A percentile compares a stretch with the other conserved stretches of the same genome.
phyloP scores from a whole-genome alignment of 2,329 filamentous ascomycete species.

The Pestalotiopsis sp. region DNA sequence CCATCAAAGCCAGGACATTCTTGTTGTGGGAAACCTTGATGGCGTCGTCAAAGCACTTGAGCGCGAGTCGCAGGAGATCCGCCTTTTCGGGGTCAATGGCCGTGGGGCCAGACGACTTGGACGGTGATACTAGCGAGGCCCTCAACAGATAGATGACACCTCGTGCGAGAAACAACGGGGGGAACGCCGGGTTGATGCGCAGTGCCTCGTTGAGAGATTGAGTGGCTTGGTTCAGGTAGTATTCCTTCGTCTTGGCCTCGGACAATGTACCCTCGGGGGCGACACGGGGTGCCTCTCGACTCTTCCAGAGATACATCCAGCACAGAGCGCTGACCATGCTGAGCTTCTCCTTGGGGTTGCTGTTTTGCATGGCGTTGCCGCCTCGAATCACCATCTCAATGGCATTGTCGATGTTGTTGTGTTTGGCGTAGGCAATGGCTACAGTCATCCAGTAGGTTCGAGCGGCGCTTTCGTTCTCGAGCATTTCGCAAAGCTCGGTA shows the following conservation, averaged over 20 bases:
- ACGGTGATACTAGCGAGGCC: slow-evolving; percentile 79
- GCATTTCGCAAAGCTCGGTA: slow-evolving; percentile 89
- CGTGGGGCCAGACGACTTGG: slow-evolving; percentile 65
- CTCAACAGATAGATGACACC: slow-evolving; percentile 87
- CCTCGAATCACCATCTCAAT: slow-evolving; percentile 76
- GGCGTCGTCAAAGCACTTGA: slow-evolving; percentile 95
- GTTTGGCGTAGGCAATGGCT: slow-evolving; percentile 93
- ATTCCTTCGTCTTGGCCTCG: slow-evolving; percentile 88
- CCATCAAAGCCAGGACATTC: slow-evolving; percentile 91
- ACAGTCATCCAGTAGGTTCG: slow-evolving; percentile 99
- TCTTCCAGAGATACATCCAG: slow-evolving; percentile 91
- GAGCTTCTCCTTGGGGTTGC: slow-evolving; percentile 79
- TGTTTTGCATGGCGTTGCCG: slow-evolving; percentile 69
- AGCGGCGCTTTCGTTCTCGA: slow-evolving; percentile 91
- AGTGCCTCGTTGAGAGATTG: slow-evolving; percentile 93
- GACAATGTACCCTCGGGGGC: slow-evolving; percentile 65
- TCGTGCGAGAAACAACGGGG: slow-evolving; percentile 86
- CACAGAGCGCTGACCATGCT: slow-evolving; percentile 83
- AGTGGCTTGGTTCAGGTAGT: slow-evolving; percentile 89
- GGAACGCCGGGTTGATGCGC: slow-evolving; percentile 88
- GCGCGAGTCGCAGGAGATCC: slow-evolving; percentile 80
- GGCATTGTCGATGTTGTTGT: slow-evolving; percentile 86
- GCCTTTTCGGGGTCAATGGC: slow-evolving; percentile 72
- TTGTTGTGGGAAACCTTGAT: slow-evolving; percentile 80
- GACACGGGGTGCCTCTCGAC: slow-evolving; percentile 72